A percentile compares a stretch with the other conserved stretches of the same genome.
Conservation (phyloP, 352 stramenopile species). For the Phytophthora cryptogea region DNA sequence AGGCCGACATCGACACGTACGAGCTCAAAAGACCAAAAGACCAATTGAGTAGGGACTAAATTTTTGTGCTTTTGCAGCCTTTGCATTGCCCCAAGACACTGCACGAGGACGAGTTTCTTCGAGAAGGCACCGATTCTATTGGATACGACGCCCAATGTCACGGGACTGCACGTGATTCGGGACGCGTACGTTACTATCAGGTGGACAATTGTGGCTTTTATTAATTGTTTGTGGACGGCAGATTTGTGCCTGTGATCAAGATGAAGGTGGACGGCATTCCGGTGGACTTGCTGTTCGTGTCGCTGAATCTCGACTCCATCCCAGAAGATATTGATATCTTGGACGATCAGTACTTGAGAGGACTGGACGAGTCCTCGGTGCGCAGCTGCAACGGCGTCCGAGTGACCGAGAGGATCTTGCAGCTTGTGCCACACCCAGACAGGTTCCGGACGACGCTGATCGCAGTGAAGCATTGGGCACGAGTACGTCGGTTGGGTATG, state of each 20-base stretch:
- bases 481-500: constrained; percentile 37
- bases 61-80: constrained; percentile 45
- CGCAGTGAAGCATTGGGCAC: constrained; percentile 91
- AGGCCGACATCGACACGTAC: constrained; percentile 88
- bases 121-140: constrained; percentile 79
- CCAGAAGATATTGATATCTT: constrained; percentile 76
- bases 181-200: constrained; percentile 82
- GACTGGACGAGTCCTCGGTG: constrained; percentile 93
- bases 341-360: constrained; percentile 73
- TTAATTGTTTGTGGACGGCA: constrained; percentile 15
- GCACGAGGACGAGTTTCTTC: constrained; percentile 89
- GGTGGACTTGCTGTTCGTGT: constrained; percentile 95
- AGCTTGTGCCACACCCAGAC: constrained; percentile 85
- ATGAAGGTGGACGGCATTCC: constrained; percentile 91
- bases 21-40: constrained; percentile 1
- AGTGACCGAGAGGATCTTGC: constrained; percentile 95
- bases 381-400: constrained; percentile 95
- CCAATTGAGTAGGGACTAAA: neutral
- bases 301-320: constrained; percentile 64
- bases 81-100: constrained; percentile 83
- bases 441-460: constrained; percentile 92
- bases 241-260: constrained; percentile 93
- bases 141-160: constrained; percentile 69
- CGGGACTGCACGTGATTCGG: constrained; percentile 79
- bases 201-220: neutral